Evolutionary conservation across 371 early-diverging fungal genomes (phyloP).

Genomic region (Rhizopus sp.): DNA sequence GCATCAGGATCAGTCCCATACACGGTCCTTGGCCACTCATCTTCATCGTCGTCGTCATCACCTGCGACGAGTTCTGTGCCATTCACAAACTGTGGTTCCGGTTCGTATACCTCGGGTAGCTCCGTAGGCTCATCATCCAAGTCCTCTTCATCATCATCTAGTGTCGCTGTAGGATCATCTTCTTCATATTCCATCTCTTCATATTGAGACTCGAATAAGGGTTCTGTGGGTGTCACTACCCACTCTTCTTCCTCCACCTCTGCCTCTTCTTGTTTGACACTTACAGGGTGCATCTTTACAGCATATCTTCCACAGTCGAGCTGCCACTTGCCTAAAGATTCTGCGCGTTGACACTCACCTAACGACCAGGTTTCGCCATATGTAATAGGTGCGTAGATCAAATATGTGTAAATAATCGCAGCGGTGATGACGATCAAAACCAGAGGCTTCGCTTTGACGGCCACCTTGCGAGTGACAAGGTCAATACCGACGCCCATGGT

Average conservation of each 20-base stretch:
- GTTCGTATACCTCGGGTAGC: conserved; percentile 15
- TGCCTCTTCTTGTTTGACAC: conserved; percentile 7
- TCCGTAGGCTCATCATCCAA: conserved; percentile 16
- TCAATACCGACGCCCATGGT: conserved; percentile 74
- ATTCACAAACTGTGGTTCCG: conserved; percentile 23
- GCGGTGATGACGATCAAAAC: conserved; percentile 43
- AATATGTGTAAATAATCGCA: conserved; percentile 52
- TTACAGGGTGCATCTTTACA: neutral
- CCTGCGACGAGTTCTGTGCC: conserved; percentile 19
- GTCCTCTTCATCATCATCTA: conserved; percentile 7
- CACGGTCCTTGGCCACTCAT: conserved; percentile 23
- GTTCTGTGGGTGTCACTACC: neutral
- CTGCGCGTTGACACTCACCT: conserved; percentile 15
- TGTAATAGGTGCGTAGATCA: conserved; percentile 72
- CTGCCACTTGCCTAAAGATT: conserved; percentile 13
- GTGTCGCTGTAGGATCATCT: neutral
- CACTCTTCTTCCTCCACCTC: neutral
- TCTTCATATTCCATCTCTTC: conserved; percentile 3
- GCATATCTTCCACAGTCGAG: conserved; percentile 12
- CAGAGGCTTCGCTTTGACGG: conserved; percentile 37
- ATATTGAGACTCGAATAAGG: neutral
- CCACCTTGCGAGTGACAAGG: conserved; percentile 55
- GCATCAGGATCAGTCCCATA: conserved; percentile 23
- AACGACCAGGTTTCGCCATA: conserved; percentile 66
- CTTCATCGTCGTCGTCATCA: conserved; percentile 31